phyloP scores from a whole-genome alignment of 352 stramenopile genomes.

The Plasmopara muralis region DNA sequence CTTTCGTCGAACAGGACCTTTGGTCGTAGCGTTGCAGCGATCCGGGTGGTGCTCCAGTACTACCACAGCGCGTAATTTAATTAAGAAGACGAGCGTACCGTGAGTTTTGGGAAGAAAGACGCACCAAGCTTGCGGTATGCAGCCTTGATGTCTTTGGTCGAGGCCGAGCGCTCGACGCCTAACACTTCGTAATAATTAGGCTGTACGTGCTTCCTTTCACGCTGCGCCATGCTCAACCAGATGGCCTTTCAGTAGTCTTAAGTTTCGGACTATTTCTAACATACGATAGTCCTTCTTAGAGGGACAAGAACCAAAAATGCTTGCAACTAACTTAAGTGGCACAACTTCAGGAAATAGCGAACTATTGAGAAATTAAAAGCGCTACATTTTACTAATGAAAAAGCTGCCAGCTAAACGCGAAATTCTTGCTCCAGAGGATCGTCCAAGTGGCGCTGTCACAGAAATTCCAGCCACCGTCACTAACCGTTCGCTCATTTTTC shows the following conservation, averaged over 20 bases:
- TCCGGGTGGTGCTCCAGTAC: conserved; percentile 70
- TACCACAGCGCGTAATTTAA: conserved; percentile 13
- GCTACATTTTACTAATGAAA: background rate
- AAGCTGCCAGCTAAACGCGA: conserved; percentile 19
- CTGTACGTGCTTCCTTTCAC: conserved; percentile 21
- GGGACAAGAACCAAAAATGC: too few relatives aligned
- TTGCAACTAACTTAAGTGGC: too few relatives aligned
- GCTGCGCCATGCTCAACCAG: conserved; percentile 10
- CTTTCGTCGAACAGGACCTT: conserved; percentile 15
- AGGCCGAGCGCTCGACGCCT: conserved; percentile 51
- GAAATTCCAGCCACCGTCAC: conserved; percentile 2
- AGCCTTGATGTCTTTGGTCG: conserved; percentile 65
- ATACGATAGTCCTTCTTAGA: too few relatives aligned
- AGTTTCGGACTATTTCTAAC: too few relatives aligned
- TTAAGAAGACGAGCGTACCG: background rate
- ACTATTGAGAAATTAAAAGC: too few relatives aligned
- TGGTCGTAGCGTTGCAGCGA: conserved; percentile 35
- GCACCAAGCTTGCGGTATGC: conserved; percentile 70
- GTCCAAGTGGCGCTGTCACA: conserved; percentile 40
- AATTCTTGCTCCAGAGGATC: conserved; percentile 26
- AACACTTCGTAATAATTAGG: conserved; percentile 58
- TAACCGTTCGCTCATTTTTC: conserved; percentile 5
- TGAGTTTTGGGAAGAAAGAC: conserved; percentile 1
- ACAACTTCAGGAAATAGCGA: too few relatives aligned
- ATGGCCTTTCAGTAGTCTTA: too few relatives aligned